A percentile compares a stretch with the other conserved stretches of the same genome.
phyloP scores from a whole-genome alignment of 768 basidiomycete species.

The Termitomyces sp. region DNA sequence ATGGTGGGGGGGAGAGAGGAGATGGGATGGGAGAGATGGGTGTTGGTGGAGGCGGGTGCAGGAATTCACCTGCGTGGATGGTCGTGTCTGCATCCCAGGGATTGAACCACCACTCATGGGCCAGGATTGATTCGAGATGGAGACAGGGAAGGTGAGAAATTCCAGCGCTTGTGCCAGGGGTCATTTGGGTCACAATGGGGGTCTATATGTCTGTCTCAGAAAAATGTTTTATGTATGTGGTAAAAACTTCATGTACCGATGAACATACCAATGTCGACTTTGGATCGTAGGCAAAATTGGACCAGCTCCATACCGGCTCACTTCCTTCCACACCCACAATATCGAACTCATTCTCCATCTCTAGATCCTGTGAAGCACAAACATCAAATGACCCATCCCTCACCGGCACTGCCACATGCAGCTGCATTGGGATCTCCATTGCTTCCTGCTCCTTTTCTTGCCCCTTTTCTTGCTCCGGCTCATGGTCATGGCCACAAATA shows the following conservation, averaged over 20 bases:
- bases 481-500: not conserved
- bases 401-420: slow-evolving; percentile 2
- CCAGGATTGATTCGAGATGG: not conserved
- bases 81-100: not conserved
- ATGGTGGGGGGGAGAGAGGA: not conserved
- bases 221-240: not conserved
- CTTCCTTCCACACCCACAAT: not conserved
- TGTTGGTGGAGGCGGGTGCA: not conserved
- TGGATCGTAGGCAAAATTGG: not conserved
- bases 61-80: not conserved
- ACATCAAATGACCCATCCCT: slow-evolving; percentile 12
- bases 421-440: not conserved
- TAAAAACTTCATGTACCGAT: not conserved
- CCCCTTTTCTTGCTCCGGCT: not conserved
- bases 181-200: not conserved
- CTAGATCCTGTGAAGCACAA: not conserved
- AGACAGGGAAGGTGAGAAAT: not conserved
- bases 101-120: not conserved
- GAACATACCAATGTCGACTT: not conserved
- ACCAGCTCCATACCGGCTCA: not conserved
- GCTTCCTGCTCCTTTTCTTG: not conserved
- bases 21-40: not conserved
- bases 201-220: not conserved
- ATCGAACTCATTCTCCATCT: not conserved
- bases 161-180: too few species aligned